Conservation (phyloP, 495 filamentous ascomycete species). For the Aspergillus taichungensis region DNA sequence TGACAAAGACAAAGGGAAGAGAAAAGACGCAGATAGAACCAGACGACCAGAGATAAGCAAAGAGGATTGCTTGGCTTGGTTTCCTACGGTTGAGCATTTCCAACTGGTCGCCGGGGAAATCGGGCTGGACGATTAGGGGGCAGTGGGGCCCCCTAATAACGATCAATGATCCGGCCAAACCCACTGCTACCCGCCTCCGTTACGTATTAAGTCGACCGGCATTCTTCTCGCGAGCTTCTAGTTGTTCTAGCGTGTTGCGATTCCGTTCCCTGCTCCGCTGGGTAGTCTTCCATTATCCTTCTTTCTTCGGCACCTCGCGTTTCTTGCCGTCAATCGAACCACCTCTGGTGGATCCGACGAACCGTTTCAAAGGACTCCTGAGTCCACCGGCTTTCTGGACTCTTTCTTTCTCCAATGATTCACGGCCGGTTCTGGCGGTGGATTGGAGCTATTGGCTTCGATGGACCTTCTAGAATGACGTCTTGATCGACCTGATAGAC, state of each 20-base stretch:
- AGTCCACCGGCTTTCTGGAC: no score
- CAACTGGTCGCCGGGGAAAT: conserved; percentile 9
- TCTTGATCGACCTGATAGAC: no score
- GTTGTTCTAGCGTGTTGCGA: conserved; percentile 23
- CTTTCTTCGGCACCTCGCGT: no score
- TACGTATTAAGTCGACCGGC: conserved; percentile 25
- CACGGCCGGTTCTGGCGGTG: no score
- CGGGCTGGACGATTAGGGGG: conserved; percentile 11
- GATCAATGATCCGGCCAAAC: conserved; percentile 16
- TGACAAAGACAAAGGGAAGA: no score
- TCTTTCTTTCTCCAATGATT: no score
- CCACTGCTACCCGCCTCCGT: conserved; percentile 23
- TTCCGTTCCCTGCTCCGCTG: not conserved
- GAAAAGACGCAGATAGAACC: not conserved
- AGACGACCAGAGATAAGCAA: not conserved
- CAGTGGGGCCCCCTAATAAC: conserved; percentile 8
- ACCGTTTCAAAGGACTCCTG: no score
- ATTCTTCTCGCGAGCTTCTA: conserved; percentile 32
- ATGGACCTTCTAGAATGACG: no score
- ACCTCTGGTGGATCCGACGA: no score
- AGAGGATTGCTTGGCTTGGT: not conserved
- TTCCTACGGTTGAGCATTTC: not conserved
- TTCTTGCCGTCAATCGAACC: no score
- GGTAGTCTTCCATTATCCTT: no score
- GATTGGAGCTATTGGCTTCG: no score